Conservation (phyloP, 305 asterid species). For the Solanum hybrid region DNA sequence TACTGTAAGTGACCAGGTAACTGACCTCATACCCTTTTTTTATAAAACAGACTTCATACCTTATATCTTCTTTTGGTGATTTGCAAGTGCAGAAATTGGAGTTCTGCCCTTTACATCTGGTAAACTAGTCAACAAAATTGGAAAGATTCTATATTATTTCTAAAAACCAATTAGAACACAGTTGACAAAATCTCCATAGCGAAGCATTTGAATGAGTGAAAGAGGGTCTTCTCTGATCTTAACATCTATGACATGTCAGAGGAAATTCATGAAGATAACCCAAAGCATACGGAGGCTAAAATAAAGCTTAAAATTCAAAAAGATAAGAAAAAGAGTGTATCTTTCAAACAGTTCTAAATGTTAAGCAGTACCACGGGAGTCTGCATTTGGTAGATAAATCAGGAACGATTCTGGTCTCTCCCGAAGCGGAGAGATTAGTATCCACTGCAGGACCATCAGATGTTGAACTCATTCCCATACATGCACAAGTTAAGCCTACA, state of each 20-base stretch:
- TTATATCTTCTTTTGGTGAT: background rate
- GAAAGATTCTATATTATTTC: background rate
- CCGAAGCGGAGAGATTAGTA: constrained; percentile 66
- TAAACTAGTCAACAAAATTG: background rate
- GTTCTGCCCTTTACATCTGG: background rate
- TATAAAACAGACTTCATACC: background rate
- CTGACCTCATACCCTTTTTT: background rate
- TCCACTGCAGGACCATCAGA: constrained; percentile 77
- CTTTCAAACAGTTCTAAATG: background rate
- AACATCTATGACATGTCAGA: background rate
- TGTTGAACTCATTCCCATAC: constrained; percentile 75
- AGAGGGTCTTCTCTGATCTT: background rate
- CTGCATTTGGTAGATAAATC: constrained; percentile 55
- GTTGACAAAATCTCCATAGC: background rate
- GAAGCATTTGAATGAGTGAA: background rate
- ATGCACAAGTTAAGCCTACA: constrained; percentile 66
- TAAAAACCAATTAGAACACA: background rate
- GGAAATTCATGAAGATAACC: background rate
- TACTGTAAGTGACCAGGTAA: background rate
- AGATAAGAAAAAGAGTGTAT: background rate
- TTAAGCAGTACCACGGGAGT: background rate
- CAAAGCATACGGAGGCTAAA: background rate
- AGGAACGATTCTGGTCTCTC: constrained; percentile 86
- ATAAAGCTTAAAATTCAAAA: background rate
- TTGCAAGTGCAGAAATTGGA: background rate